Evolutionary conservation across 345 rosid genomes (phyloP).

Genomic region (Psidium friedrichsthalianum): DNA sequence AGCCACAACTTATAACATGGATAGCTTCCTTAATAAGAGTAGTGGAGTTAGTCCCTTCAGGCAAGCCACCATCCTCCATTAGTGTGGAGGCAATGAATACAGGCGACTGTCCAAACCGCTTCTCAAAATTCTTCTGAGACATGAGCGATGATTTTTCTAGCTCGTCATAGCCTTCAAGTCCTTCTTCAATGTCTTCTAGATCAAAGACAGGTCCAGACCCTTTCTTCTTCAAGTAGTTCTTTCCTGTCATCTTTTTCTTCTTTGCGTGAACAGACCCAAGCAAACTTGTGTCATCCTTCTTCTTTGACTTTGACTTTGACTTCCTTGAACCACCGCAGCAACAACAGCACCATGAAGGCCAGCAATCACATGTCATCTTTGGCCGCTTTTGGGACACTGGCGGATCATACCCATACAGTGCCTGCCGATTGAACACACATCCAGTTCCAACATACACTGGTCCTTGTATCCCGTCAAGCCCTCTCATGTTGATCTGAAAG

Average conservation of each 20-base stretch:
- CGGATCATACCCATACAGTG: conserved; percentile 91
- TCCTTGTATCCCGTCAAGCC: conserved; percentile 89
- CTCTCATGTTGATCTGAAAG: conserved; percentile 80
- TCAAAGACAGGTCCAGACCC: conserved; percentile 45
- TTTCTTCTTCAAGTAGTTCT: conserved; percentile 58
- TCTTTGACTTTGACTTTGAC: conserved; percentile 59
- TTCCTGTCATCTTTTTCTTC: conserved; percentile 66
- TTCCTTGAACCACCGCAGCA: conserved; percentile 88
- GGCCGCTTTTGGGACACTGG: conserved; percentile 80
- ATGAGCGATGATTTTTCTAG: conserved; percentile 83
- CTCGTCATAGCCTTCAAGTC: conserved; percentile 92
- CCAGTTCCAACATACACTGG: conserved; percentile 98
- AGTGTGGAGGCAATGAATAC: conserved; percentile 85
- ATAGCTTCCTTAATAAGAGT: conserved; percentile 87
- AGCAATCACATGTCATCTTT: conserved; percentile 97
- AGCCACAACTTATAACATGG: conserved; percentile 90
- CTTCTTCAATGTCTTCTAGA: conserved; percentile 97
- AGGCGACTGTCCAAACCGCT: conserved; percentile 88
- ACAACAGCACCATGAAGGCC: conserved; percentile 93
- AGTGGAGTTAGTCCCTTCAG: conserved; percentile 71
- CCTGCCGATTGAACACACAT: conserved; percentile 87
- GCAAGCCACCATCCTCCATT: conserved; percentile 92
- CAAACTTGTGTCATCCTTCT: conserved; percentile 53
- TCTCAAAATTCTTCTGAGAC: conserved; percentile 94
- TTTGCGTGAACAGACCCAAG: conserved; percentile 34